phyloP scores from a whole-genome alignment of 2,329 filamentous ascomycete genomes.

The Monilinia fructigena region DNA sequence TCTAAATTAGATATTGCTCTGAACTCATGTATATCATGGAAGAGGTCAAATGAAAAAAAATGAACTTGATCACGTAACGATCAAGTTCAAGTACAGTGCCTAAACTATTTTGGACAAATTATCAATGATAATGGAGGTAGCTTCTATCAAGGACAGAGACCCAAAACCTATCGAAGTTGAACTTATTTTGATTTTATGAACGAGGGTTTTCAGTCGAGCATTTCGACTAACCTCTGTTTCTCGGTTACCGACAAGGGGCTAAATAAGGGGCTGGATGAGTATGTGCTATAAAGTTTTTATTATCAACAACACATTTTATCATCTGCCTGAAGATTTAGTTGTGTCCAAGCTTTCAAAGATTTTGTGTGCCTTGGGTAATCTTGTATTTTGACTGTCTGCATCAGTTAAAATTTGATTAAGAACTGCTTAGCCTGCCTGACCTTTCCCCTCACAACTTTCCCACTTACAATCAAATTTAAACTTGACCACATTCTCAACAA shows the following conservation, averaged over 20 bases:
- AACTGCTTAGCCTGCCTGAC: not conserved
- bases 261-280: not conserved
- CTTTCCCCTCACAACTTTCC: not conserved
- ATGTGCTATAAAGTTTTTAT: not conserved
- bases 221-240: not conserved
- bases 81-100: not conserved
- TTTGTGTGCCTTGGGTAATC: not conserved
- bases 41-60: not conserved
- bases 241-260: not conserved
- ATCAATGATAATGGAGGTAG: not conserved
- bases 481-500: not conserved
- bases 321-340: not conserved
- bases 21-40: not conserved
- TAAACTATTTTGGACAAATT: not conserved
- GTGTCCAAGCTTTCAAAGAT: too few species aligned
- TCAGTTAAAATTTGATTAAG: not conserved
- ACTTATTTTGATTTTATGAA: not conserved
- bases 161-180: not conserved
- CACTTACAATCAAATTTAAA: not conserved
- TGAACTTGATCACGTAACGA: not conserved
- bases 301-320: not conserved
- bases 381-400: not conserved
- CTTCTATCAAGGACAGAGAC: not conserved
- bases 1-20: not conserved
- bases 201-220: not conserved